phyloP scores from a whole-genome alignment of 768 basidiomycete genomes.

The Xerocomus potaroensis region DNA sequence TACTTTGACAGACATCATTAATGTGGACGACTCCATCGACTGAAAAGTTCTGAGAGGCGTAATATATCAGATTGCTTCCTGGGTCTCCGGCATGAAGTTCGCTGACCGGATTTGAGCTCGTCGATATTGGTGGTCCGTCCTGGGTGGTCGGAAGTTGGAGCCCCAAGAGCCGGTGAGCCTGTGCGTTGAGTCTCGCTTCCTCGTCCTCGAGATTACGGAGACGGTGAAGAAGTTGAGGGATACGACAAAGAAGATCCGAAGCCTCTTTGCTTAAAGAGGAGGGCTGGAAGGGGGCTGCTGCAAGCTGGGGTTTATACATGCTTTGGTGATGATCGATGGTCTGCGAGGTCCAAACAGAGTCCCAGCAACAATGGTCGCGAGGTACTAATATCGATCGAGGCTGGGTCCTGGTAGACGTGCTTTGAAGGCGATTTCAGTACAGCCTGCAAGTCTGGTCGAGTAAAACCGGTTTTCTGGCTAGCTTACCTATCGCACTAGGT shows the following conservation, averaged over 20 bases:
- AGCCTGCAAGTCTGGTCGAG: too few relatives aligned
- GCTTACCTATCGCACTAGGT: too few relatives aligned
- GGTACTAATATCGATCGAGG: too few relatives aligned
- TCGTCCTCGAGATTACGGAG: slow-evolving; percentile 21
- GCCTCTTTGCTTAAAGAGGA: slow-evolving; percentile 9
- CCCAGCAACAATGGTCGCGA: slow-evolving; percentile 1
- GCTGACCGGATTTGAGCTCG: neutral
- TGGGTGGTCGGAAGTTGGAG: neutral
- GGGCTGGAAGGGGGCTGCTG: neutral
- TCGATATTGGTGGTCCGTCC: neutral
- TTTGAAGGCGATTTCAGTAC: too few relatives aligned
- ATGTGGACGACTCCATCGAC: slow-evolving; percentile 16
- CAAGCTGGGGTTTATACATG: slow-evolving; percentile 9
- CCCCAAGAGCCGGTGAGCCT: slow-evolving; percentile 9
- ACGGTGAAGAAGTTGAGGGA: slow-evolving; percentile 17
- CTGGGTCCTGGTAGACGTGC: too few relatives aligned
- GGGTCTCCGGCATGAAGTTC: neutral
- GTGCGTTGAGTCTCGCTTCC: slow-evolving; percentile 17
- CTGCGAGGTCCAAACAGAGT: neutral
- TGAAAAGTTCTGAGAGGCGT: slow-evolving; percentile 19
- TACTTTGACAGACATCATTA: slow-evolving; percentile 22
- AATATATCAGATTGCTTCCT: too few relatives aligned
- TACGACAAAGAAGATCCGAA: slow-evolving; percentile 10
- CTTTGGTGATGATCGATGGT: neutral
- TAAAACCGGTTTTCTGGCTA: too few relatives aligned